Conservation (phyloP, 768 basidiomycete species). For the Rhodosporidiobolus odoratus region DNA sequence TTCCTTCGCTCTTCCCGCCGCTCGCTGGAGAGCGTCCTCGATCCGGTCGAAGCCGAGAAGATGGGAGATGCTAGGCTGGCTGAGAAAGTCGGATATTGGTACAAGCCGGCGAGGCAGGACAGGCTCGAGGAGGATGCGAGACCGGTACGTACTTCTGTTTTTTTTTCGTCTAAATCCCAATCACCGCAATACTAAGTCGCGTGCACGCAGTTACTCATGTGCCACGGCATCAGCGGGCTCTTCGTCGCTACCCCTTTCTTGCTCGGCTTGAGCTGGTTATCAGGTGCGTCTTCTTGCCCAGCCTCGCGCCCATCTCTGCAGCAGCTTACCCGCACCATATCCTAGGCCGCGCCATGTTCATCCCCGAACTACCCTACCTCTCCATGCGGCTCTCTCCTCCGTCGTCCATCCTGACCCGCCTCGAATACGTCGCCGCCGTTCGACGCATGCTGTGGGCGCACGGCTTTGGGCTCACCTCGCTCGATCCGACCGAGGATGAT, state of each 20-base stretch:
- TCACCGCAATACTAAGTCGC: neutral
- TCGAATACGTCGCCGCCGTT: slow-evolving; percentile 29
- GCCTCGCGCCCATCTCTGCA: neutral
- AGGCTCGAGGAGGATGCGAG: slow-evolving; percentile 15
- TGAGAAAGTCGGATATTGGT: slow-evolving; percentile 14
- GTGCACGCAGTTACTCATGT: slow-evolving; percentile 15
- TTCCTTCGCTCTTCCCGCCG: slow-evolving; percentile 14
- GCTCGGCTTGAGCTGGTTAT: neutral
- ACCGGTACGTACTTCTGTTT: neutral
- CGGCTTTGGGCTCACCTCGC: slow-evolving; percentile 29
- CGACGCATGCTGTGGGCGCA: slow-evolving; percentile 35
- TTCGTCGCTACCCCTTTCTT: slow-evolving; percentile 11
- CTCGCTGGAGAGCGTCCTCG: slow-evolving; percentile 25
- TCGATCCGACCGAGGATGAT: slow-evolving; percentile 21
- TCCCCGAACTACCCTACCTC: slow-evolving; percentile 35
- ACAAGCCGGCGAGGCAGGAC: slow-evolving; percentile 6
- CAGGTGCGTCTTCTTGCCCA: slow-evolving; percentile 2
- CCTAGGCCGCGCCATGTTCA: slow-evolving; percentile 34
- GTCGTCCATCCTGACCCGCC: slow-evolving; percentile 21
- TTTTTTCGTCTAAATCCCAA: too few species aligned
- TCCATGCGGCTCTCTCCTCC: slow-evolving; percentile 33
- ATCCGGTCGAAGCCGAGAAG: slow-evolving; percentile 11
- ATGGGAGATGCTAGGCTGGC: slow-evolving; percentile 17
- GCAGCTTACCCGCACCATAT: neutral
- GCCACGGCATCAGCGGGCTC: slow-evolving; percentile 29